phyloP scores from a whole-genome alignment of 2,329 filamentous ascomycete genomes.

The Aphanoascus verrucosus region DNA sequence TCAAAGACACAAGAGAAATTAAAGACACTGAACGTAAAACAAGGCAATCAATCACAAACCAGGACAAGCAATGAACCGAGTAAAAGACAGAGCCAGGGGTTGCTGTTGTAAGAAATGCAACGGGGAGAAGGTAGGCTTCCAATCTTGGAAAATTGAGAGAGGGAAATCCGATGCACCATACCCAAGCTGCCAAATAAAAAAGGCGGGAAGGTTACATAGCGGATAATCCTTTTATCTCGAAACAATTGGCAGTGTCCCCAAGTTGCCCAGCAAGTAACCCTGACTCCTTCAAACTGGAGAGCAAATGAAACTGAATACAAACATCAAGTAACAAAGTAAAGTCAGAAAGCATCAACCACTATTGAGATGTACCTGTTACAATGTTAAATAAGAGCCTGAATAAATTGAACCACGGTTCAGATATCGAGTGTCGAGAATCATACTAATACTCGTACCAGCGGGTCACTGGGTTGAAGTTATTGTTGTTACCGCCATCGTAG shows the following conservation, averaged over 20 bases:
- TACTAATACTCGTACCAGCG: slow-evolving; percentile 6
- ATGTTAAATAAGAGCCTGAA: background rate
- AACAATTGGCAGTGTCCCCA: slow-evolving; percentile 19
- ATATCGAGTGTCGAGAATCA: background rate
- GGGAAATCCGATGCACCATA: slow-evolving; percentile 21
- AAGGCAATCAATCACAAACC: background rate
- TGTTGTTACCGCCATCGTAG: background rate
- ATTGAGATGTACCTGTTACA: background rate
- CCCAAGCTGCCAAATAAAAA: slow-evolving; percentile 18
- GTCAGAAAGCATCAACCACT: background rate
- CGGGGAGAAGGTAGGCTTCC: slow-evolving; percentile 9
- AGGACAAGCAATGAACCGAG: background rate
- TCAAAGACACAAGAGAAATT: background rate
- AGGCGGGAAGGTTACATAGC: slow-evolving; percentile 17
- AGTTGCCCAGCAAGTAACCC: slow-evolving; percentile 16
- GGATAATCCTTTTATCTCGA: slow-evolving; percentile 4
- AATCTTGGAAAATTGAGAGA: slow-evolving; percentile 11
- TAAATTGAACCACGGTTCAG: background rate
- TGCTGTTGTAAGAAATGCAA: slow-evolving; percentile 7
- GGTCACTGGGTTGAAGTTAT: background rate
- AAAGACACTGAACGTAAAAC: background rate
- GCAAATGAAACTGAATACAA: slow-evolving; percentile 5
- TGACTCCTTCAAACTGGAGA: slow-evolving; percentile 9
- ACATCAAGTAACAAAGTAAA: background rate
- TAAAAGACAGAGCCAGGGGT: background rate